Evolutionary conservation across 441 rosid species (phyloP), one percentile per base, ranked within the genome.

Genomic region (Eugenia klotzschiana): DNA sequence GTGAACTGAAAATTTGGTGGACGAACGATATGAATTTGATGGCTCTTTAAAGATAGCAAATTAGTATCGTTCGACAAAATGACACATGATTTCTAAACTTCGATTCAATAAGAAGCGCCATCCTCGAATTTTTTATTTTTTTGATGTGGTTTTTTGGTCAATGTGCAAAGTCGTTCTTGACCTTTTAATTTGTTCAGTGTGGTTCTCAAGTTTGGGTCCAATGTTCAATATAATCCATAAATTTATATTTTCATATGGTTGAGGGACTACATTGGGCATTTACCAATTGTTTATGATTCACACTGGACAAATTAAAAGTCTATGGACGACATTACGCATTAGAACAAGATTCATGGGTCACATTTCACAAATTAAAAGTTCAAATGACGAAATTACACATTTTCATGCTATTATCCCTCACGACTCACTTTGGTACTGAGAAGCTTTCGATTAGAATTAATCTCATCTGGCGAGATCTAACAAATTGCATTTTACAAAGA

Each of bases 91-190:
- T 33, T 1, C 3, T 29, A 1, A 64, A 64, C 0, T 64, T 8
- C 9, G 1, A 4, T 33, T 64, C 1, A 64, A 64, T 29, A 0
- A 8, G 7, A 4, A 60, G 1, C 0, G 0, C 18, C 4, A 2
- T 60, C 16, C 5, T 2, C 0, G 0, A 33, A 33, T 0, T 64
- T 64, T 29, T 33, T 18, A 33, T 9, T 18, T 64, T 0, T 64
- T 33, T 0, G 1, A 9, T 33, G 4, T 18, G 3, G 0, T 4
- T 0, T 0, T 0, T 64, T 33, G 13, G 0, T 33, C 0, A 1
- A 6, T 9, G 3, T 4, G 25, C 3, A 33, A 8, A 8, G 5
- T 33, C 2, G 0, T 64, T 7, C 8, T 1, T 53, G 10, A 7
- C 2, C 4, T 53, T 53, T 53, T 20, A 7, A 3, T 22, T 53